Percentiles rank a stretch among this genome's conserved stretches.
Evolutionary conservation across 148 eudicot species (phyloP).

Genomic region (Simmondsia chinensis): DNA sequence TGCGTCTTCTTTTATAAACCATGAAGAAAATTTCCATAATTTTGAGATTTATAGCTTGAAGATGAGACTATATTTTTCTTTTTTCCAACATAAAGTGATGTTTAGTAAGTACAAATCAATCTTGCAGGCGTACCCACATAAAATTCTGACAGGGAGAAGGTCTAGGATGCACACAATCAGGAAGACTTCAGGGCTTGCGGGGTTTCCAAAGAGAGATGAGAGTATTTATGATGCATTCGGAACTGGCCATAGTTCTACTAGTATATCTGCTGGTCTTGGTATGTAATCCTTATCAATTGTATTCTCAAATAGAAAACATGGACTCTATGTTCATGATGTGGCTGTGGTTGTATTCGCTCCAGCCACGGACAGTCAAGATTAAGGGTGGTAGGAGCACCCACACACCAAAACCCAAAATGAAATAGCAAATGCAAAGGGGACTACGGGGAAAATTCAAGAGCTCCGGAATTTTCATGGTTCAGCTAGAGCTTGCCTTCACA

Average conservation of each 20-base stretch:
- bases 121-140: conserved; percentile 71
- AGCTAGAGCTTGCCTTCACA: too few species aligned
- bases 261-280: conserved; percentile 90
- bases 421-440: too few species aligned
- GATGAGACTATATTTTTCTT: too few species aligned
- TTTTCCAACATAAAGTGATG: background rate
- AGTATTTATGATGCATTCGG: conserved; percentile 76
- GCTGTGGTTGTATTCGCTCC: too few species aligned
- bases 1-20: too few species aligned
- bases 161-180: conserved; percentile 69
- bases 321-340: too few species aligned
- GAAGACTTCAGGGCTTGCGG: conserved; percentile 68
- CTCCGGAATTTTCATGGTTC: too few species aligned
- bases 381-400: too few species aligned
- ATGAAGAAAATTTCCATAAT: too few species aligned
- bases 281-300: background rate
- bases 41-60: background rate
- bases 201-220: conserved; percentile 81
- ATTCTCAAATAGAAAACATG: background rate
- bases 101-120: background rate
- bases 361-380: too few species aligned
- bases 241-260: conserved; percentile 80
- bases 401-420: too few species aligned
- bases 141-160: conserved; percentile 76
- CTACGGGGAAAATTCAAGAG: too few species aligned